Base-by-base conservation (phyloP, 371 early-diverging fungal species). In the Batrachochytrium dendrobatidis region DNA sequence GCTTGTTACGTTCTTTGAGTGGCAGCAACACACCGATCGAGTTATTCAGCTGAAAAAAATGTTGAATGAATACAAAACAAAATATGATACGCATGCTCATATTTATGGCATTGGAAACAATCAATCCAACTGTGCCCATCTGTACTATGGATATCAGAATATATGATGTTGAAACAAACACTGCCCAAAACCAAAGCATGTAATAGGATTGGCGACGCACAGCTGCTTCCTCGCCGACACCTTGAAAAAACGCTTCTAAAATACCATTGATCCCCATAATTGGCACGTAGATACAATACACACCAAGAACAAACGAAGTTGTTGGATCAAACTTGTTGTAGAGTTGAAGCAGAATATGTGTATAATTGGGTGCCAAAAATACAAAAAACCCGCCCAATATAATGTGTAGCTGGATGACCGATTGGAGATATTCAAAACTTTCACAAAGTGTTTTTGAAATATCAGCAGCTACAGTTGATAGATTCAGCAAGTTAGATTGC, bases 191-290 rank as follows among this genome's bases (percentile, higher is more conserved):
- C 0, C 62, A 69, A 15, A 85, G 72, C 90, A 95, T 88, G 73
- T 81, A 85, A 32, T 74, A 67, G 58, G 84, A 90, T 33, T 89
- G 75, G 24, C 62, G 52, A 7, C 69, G 53, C 20, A 97, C 66
- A 49, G 85, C 84, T 1, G 65, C 61, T 44, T 80, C 72, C 5
- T 80, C 72, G 0, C 88, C 94, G 1, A 91, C 88, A 2, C 90
- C 88, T 59, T 92, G 92, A 18, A 94, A 83, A 65, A 93, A 95
- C 0, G 89, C 91, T 70, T 98, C 98, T 0, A 91, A 86, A 49
- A 96, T 85, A 0, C 98, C 98, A 65, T 98, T 98, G 48, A 94
- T 60, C 17, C 92, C 95, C 89, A 96, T 87, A 48, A 95, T 63
- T 0, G 96, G 96, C 1, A 98, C 83, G 71, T 92, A 94, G 1